Conservation (phyloP, 768 basidiomycete genomes). For the Nidularia pulvinata region DNA sequence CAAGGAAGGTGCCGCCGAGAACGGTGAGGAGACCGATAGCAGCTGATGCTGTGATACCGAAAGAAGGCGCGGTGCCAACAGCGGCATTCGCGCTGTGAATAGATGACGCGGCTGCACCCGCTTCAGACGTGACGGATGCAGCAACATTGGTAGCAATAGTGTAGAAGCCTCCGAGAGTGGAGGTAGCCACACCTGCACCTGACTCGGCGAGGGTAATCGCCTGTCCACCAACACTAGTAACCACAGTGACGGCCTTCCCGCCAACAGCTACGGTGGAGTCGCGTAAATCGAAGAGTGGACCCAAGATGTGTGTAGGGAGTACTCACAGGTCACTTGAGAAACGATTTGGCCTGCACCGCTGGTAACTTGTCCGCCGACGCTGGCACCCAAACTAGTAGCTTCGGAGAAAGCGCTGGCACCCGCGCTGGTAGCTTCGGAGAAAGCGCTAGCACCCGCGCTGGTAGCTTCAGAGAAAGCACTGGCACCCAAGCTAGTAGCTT, state of each 20-base stretch:
- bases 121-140: conserved; percentile 16
- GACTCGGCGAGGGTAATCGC: conserved; percentile 57
- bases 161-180: conserved; percentile 52
- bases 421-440: not conserved
- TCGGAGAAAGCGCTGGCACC: not conserved
- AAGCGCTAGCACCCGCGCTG: too few species aligned
- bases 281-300: not conserved
- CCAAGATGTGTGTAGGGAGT: not conserved
- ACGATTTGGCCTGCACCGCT: conserved; percentile 27
- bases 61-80: conserved; percentile 12
- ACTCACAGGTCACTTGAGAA: conserved; percentile 41
- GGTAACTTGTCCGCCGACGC: conserved; percentile 24
- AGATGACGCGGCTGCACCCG: conserved; percentile 15
- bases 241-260: conserved; percentile 50
- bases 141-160: conserved; percentile 43
- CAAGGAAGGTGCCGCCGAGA: conserved; percentile 34
- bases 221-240: conserved; percentile 58
- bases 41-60: conserved; percentile 23
- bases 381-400: conserved; percentile 8
- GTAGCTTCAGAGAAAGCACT: not conserved
- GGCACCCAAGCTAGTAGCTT: conserved; percentile 2
- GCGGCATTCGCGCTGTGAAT: conserved; percentile 19
- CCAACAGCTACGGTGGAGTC: conserved; percentile 39
- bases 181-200: conserved; percentile 40
- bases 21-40: conserved; percentile 31